A percentile compares a stretch with the other conserved stretches of the same genome.
Conservation (phyloP, 805 yeast genomes). For the Millerozyma miso region DNA sequence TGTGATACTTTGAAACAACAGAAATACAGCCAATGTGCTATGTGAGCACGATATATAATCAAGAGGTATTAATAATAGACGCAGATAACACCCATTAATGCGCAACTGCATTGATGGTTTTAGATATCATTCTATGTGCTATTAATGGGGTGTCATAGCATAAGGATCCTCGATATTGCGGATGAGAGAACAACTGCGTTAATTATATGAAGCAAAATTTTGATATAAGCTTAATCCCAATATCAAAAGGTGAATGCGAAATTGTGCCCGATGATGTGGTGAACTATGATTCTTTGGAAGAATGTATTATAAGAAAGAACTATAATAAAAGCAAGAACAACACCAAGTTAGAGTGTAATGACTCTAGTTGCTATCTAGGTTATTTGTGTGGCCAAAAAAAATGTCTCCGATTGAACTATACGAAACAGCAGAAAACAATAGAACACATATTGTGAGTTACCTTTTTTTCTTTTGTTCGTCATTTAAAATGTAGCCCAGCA, state of each 20-base stretch:
- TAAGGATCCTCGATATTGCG: constrained; percentile 35
- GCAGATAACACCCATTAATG: constrained; percentile 24
- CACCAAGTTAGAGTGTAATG: constrained; percentile 22
- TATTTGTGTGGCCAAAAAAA: too few species aligned
- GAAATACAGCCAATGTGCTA: constrained; percentile 24
- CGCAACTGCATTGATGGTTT: constrained; percentile 27
- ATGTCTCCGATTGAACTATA: too few species aligned
- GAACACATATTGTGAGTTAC: too few species aligned
- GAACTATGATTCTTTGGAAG: constrained; percentile 23
- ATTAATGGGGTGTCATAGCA: constrained; percentile 34
- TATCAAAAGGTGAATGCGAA: constrained; percentile 36
- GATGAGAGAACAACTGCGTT: constrained; percentile 38
- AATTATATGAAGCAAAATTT: constrained; percentile 31
- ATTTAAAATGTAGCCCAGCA: too few species aligned
- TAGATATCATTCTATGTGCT: constrained; percentile 33
- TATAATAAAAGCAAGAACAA: constrained; percentile 30
- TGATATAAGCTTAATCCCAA: constrained; percentile 34
- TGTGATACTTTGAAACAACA: constrained; percentile 30
- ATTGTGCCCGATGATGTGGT: constrained; percentile 26
- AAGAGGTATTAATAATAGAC: constrained; percentile 28
- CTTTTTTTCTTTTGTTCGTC: too few species aligned
- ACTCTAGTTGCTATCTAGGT: constrained; percentile 16
- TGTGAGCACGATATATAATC: constrained; percentile 28
- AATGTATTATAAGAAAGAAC: too few species aligned
- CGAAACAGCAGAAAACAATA: too few species aligned